Base-by-base conservation (phyloP, 1,139 yeast species). In the Tardiomyces blankii region DNA sequence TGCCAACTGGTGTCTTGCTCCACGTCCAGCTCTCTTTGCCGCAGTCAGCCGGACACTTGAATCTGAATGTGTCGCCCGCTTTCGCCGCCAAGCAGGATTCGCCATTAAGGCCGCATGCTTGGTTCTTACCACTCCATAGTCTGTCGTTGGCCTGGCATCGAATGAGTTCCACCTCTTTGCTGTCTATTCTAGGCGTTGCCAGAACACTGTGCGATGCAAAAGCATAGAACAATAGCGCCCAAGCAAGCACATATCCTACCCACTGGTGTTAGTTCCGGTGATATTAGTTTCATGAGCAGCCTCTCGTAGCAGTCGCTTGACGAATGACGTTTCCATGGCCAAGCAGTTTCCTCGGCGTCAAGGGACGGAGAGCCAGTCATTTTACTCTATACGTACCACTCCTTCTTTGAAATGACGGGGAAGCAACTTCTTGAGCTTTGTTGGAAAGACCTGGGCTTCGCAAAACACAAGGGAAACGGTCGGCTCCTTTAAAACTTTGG, bases 41-140 rank as follows among this genome's bases (percentile, higher is more conserved):
- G 64, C 97, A 89, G 38, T 88, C 69, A 0, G 96, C 95, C 0
- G 96, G 96, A 63, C 97, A 89, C 54, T 88, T 70, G 56, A 89
- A 73, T 11, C 74, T 63, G 18, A 82, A 69, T 40, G 80, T 81
- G 35, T 70, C 58, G 12, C 59, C 61, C 1, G 58, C 59, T 32
- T 69, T 63, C 1, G 77, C 75, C 12, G 58, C 57, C 39, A 54
- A 58, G 64, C 96, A 89, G 7, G 66, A 54, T 18, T 67, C 64
- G 1, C 81, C 95, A 54, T 82, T 68, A 8, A 82, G 54, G 0
- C 96, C 96, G 68, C 97, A 89, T 1, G 68, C 73, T 3, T 76
- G 80, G 57, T 85, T 83, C 23, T 60, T 63, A 2, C 95, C 96
- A 41, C 59, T 65, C 95, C 95, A 87, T 44, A 82, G 65, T 38